These are phyloP conservation scores for Macrolepiota dolichaula DNA, from an alignment of 768 basidiomycete species.

Conservation along the genomic window DNA sequence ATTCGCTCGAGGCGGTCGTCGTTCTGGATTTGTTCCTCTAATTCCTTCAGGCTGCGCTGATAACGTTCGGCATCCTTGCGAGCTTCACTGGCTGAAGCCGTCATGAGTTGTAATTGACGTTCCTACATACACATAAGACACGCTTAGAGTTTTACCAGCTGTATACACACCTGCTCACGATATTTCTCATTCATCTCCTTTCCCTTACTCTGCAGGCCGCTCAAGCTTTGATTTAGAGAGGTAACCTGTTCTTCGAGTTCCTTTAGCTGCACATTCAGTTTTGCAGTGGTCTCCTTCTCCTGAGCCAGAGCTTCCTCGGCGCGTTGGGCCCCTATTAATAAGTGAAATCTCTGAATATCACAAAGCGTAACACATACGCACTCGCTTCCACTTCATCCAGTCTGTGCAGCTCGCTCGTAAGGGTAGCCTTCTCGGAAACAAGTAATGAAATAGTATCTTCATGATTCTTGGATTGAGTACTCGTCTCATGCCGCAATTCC, in stretches of 20 bases:
- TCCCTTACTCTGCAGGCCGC: constrained; percentile 44
- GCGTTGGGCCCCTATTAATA: constrained; percentile 38
- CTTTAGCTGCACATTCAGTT: constrained; percentile 38
- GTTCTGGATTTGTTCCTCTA: constrained; percentile 80
- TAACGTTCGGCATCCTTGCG: constrained; percentile 51
- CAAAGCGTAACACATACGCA: constrained; percentile 29
- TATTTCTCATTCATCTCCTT: constrained; percentile 50
- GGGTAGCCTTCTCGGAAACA: constrained; percentile 66
- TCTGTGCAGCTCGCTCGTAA: constrained; percentile 55
- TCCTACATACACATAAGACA: constrained; percentile 45
- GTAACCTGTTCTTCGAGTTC: constrained; percentile 38
- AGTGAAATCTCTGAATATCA: constrained; percentile 1
- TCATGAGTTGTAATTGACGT: constrained; percentile 68
- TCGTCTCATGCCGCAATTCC: constrained; percentile 20
- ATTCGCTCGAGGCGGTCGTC: constrained; percentile 79
- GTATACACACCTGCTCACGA: constrained; percentile 47
- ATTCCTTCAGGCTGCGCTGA: constrained; percentile 59
- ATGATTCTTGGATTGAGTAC: constrained; percentile 44
- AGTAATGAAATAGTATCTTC: constrained; percentile 75
- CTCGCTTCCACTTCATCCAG: constrained; percentile 59
- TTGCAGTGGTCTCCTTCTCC: constrained; percentile 37
- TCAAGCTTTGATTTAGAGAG: constrained; percentile 34
- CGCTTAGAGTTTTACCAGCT: not conserved
- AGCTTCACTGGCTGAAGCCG: constrained; percentile 48
- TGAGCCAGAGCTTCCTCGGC: constrained; percentile 37